Conservation (phyloP, 2,329 filamentous ascomycete species). For the Aaosphaeria pasadenensis region DNA sequence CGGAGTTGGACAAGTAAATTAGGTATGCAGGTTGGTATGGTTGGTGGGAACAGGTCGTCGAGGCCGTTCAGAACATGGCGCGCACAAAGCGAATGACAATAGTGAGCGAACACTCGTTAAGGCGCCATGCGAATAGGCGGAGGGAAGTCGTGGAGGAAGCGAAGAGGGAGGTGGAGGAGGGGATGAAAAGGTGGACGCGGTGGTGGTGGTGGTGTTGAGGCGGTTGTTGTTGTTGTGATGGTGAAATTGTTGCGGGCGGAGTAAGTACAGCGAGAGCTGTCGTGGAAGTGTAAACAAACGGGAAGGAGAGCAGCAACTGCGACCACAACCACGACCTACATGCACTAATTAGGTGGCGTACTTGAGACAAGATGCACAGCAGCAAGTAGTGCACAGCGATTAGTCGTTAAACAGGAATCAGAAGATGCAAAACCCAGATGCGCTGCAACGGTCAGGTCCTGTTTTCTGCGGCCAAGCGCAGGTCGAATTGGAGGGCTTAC, state of each 20-base stretch:
- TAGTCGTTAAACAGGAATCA: not conserved
- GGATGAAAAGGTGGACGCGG: not conserved
- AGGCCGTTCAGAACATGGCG: too few species aligned
- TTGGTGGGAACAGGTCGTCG: too few species aligned
- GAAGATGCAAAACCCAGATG: not conserved
- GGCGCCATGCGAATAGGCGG: not conserved
- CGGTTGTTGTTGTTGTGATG: not conserved
- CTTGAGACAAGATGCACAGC: not conserved
- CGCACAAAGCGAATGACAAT: not conserved
- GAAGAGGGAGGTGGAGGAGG: not conserved
- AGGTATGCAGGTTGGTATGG: too few species aligned
- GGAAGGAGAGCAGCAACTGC: not conserved
- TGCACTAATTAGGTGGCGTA: not conserved
- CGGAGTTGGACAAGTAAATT: constrained; percentile 1
- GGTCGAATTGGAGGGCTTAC: constrained; percentile 14
- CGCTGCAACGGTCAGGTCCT: constrained; percentile 17
- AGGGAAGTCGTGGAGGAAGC: not conserved
- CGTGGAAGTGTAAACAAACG: constrained; percentile 10
- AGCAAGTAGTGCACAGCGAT: not conserved
- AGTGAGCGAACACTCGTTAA: constrained; percentile 4
- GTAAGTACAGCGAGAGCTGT: constrained; percentile 2
- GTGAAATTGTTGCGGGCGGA: not conserved
- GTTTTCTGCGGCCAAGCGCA: constrained; percentile 23
- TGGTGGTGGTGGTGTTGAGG: not conserved
- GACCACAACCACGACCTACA: not conserved